phyloP scores from a whole-genome alignment of 768 basidiomycete genomes.

The Mycena polygramma region DNA sequence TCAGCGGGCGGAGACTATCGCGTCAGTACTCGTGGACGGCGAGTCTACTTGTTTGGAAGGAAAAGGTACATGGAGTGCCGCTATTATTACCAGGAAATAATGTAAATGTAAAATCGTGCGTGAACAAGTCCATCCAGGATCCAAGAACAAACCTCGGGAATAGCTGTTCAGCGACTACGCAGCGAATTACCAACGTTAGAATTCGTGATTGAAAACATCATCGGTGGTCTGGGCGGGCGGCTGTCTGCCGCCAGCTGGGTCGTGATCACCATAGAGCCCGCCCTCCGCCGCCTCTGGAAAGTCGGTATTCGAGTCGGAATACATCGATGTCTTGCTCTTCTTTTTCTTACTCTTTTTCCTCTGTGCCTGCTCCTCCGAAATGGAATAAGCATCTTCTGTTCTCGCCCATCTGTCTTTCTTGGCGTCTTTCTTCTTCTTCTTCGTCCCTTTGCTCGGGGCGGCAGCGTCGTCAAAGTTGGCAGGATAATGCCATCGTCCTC shows the following conservation, averaged over 20 bases:
- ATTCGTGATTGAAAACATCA: conserved; percentile 76
- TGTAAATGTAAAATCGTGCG: too few species aligned
- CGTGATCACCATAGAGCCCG: conserved; percentile 67
- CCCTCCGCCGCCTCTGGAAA: conserved; percentile 83
- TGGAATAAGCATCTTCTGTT: conserved; percentile 86
- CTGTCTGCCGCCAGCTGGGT: conserved; percentile 35
- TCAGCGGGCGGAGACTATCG: too few species aligned
- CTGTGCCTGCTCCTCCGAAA: conserved; percentile 58
- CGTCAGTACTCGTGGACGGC: too few species aligned
- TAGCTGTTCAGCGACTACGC: conserved; percentile 10
- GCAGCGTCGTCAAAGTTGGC: conserved; percentile 83
- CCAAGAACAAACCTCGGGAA: neutral
- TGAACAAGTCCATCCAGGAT: too few species aligned
- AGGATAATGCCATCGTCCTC: conserved; percentile 85
- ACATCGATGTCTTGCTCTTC: conserved; percentile 58
- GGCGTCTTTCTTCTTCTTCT: conserved; percentile 76
- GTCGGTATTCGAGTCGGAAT: conserved; percentile 59
- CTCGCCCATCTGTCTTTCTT: conserved; percentile 92
- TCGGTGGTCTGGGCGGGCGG: conserved; percentile 46
- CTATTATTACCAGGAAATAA: too few species aligned
- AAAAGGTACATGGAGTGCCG: too few species aligned
- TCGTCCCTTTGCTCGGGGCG: conserved; percentile 52
- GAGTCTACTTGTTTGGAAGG: too few species aligned
- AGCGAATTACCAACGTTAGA: conserved; percentile 51
- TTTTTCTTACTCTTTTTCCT: conserved; percentile 75